Conservation (phyloP, 228 moss, liverwort and hornwort species). For the Sphagnum fallax region DNA sequence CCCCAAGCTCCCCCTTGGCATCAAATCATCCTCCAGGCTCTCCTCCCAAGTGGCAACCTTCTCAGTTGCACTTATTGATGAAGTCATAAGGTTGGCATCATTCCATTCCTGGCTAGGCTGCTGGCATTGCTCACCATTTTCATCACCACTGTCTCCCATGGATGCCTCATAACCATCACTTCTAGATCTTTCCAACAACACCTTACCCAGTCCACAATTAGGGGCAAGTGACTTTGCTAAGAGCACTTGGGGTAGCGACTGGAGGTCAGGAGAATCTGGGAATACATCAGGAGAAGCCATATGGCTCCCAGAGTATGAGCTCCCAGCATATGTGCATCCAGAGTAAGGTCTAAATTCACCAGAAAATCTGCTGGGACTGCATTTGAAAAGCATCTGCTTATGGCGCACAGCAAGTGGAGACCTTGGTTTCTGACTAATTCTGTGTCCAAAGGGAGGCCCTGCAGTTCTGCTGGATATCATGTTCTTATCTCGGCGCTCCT, state of each 20-base stretch:
- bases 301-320: constrained; percentile 45
- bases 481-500: background rate
- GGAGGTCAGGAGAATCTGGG: constrained; percentile 21
- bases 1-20: constrained; percentile 17
- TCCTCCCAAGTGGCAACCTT: background rate
- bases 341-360: constrained; percentile 33
- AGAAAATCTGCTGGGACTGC: constrained; percentile 37
- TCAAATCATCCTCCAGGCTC: constrained; percentile 6
- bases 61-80: constrained; percentile 13
- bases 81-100: constrained; percentile 30
- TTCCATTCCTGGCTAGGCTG: constrained; percentile 28
- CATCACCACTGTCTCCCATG: constrained; percentile 47
- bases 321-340: constrained; percentile 20
- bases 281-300: constrained; percentile 56
- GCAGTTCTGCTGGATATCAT: constrained; percentile 1
- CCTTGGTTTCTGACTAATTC: constrained; percentile 3
- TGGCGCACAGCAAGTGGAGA: constrained; percentile 18
- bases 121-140: constrained; percentile 33
- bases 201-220: constrained; percentile 8
- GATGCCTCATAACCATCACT: constrained; percentile 58
- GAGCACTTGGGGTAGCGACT: constrained; percentile 8
- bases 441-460: background rate
- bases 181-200: background rate
- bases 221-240: constrained; percentile 5
- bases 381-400: constrained; percentile 12